These are phyloP conservation scores for Vitis hybrid DNA, from an alignment of 177 flowering plant genomes.

Conservation along the genomic window DNA sequence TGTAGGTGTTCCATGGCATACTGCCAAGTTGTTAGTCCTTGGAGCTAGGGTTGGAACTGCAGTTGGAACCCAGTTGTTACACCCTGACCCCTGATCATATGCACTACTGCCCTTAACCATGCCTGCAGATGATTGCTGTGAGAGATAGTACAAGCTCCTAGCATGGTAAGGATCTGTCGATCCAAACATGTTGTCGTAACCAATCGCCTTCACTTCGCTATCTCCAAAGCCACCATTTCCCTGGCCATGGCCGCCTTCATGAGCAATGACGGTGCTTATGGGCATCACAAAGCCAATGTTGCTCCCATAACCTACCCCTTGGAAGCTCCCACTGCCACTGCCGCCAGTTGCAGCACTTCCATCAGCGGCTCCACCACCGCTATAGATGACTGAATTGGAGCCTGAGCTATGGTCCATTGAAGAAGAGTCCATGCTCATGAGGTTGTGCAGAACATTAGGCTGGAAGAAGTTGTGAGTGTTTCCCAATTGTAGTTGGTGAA, in stretches of 20 bases:
- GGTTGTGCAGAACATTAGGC: slow-evolving; percentile 43
- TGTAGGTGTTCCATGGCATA: slow-evolving; percentile 50
- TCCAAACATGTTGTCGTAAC: slow-evolving; percentile 36
- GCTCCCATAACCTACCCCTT: neutral
- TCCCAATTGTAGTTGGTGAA: slow-evolving; percentile 47
- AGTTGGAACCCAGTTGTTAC: slow-evolving; percentile 63
- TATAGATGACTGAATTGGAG: slow-evolving; percentile 46
- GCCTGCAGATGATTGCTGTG: slow-evolving; percentile 36
- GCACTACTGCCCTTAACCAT: slow-evolving; percentile 19
- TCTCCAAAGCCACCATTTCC: slow-evolving; percentile 33
- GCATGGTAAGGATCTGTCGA: slow-evolving; percentile 36
- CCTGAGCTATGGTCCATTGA: slow-evolving; percentile 64
- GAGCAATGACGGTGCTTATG: slow-evolving; percentile 30
- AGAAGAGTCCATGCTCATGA: slow-evolving; percentile 58
- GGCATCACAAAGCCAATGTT: slow-evolving; percentile 35
- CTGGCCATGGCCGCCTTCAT: slow-evolving; percentile 28
- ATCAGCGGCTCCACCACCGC: slow-evolving; percentile 22
- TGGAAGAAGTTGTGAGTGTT: slow-evolving; percentile 65
- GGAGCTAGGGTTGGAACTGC: slow-evolving; percentile 31
- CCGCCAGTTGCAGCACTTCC: neutral
- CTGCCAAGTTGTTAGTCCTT: slow-evolving; percentile 26
- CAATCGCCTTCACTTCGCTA: slow-evolving; percentile 33
- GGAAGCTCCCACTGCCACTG: slow-evolving; percentile 10
- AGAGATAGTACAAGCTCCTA: slow-evolving; percentile 39
- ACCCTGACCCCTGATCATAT: slow-evolving; percentile 43